Percentiles rank a stretch among this genome's conserved stretches.
phyloP scores from a whole-genome alignment of 169 alveolate genomes.

The Plasmodium fragile region DNA sequence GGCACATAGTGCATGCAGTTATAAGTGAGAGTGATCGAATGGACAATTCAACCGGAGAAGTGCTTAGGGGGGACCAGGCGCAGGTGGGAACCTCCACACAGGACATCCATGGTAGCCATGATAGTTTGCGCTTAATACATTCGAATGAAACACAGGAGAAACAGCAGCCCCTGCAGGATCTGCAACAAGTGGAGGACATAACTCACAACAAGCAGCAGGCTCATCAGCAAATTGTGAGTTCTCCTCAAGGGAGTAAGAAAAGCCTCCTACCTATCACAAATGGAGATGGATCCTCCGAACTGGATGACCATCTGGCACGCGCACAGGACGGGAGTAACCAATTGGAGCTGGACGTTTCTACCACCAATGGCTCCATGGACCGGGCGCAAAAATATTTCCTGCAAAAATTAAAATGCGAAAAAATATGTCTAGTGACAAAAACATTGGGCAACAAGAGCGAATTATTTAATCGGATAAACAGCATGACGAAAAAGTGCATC shows the following conservation, averaged over 20 bases:
- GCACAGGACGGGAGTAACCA: not conserved
- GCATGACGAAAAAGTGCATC: conserved; percentile 2
- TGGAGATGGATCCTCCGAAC: not conserved
- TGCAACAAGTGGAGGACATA: too few relatives aligned
- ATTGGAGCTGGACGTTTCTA: not conserved
- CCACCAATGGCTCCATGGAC: not conserved
- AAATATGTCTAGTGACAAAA: not conserved
- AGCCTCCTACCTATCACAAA: not conserved
- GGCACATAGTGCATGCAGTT: not conserved
- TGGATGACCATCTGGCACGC: not conserved
- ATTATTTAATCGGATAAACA: conserved; percentile 1
- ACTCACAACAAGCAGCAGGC: too few relatives aligned
- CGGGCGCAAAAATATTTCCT: not conserved
- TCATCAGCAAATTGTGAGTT: not conserved
- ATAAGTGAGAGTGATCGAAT: not conserved
- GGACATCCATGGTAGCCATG: not conserved
- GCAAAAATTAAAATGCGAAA: conserved; percentile 1
- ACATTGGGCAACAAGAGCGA: not conserved
- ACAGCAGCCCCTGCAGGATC: not conserved
- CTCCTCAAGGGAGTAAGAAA: not conserved
- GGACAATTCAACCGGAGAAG: not conserved
- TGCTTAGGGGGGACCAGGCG: not conserved
- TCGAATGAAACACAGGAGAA: not conserved
- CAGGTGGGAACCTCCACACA: not conserved
- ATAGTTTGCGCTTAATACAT: not conserved